Base-by-base conservation (phyloP, 2,329 filamentous ascomycete species). In the Aspergillus luchuensis region DNA sequence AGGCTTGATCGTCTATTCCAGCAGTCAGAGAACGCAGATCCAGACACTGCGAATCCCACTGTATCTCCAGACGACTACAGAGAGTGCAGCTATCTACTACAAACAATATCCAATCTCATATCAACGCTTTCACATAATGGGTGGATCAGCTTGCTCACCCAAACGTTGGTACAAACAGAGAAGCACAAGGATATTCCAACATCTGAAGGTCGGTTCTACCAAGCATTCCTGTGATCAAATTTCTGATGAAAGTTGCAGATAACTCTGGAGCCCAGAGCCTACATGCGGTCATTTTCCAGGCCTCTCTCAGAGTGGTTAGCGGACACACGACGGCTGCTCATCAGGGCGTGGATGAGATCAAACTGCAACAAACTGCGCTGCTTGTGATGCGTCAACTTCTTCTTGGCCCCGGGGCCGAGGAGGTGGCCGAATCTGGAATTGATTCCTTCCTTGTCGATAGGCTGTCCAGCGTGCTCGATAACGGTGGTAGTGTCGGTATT, bases 71-170 rank as follows among this genome's bases (percentile, higher is more conserved):
- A 92, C 63, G 90, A 96, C 66, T 81, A 92, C 7, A 89, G 90
- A 63, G 84, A 92, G 59, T 91, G 88, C 62, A 79, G 91, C 2
- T 96, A 97, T 73, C 89, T 94, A 69, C 78, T 97, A 19, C 86
- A 86, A 55, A 89, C 90, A 2, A 74, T 97, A 1, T 87, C 87
- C 5, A 90, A 91, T 65, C 83, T 96, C 25, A 78, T 97, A 15
- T 82, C 85, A 25, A 88, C 86, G 75, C 85, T 87, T 59, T 89
- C 84, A 19, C 87, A 90, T 49, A 83, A 84, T 55, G 87, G 89
- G 8, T 93, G 91, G 89, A 81, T 84, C 11, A 83, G 89, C 4
- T 77, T 96, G 41, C 86, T 90, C 1, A 87, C 87, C 5, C 89
- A 88, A 56, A 79, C 80, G 15, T 78, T 87, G 38, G 76, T 80